These are phyloP conservation scores for Fremontodendron californicum DNA, from an alignment of 345 rosid genomes.

Conservation along the genomic window DNA sequence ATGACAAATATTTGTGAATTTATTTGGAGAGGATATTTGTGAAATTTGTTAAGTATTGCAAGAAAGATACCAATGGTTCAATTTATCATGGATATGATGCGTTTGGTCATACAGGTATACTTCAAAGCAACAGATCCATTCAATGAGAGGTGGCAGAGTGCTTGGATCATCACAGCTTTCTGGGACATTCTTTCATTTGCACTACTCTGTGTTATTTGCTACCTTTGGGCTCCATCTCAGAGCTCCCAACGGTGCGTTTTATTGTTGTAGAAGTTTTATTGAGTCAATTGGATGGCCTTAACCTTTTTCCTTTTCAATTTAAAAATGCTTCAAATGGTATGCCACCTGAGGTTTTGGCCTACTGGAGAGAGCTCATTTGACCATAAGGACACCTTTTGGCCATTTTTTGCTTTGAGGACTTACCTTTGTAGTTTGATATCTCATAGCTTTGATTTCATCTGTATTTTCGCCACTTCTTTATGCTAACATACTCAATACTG, in stretches of 20 bases:
- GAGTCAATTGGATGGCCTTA: no score
- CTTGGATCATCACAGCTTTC: conserved; percentile 92
- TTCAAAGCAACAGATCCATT: conserved; percentile 94
- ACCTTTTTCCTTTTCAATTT: no score
- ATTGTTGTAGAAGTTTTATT: no score
- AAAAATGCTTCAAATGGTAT: background rate
- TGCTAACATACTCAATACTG: conserved; percentile 12
- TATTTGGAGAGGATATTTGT: no score
- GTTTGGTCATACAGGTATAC: conserved; percentile 58
- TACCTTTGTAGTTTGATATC: background rate
- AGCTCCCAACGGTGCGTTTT: conserved; percentile 73
- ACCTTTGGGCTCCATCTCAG: conserved; percentile 93
- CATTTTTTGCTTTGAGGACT: no score
- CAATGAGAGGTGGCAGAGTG: conserved; percentile 82
- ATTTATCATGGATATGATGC: conserved; percentile 16
- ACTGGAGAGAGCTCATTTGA: no score
- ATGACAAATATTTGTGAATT: background rate
- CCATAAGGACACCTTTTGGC: background rate
- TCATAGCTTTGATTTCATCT: background rate
- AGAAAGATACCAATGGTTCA: no score
- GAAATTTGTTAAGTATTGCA: no score
- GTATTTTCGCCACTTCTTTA: background rate
- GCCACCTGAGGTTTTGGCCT: no score
- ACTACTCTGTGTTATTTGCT: conserved; percentile 74
- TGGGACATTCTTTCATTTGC: conserved; percentile 80